These are phyloP conservation scores for Middelhovenomyces tepae DNA, from an alignment of 805 yeast species.

Conservation along the genomic window DNA sequence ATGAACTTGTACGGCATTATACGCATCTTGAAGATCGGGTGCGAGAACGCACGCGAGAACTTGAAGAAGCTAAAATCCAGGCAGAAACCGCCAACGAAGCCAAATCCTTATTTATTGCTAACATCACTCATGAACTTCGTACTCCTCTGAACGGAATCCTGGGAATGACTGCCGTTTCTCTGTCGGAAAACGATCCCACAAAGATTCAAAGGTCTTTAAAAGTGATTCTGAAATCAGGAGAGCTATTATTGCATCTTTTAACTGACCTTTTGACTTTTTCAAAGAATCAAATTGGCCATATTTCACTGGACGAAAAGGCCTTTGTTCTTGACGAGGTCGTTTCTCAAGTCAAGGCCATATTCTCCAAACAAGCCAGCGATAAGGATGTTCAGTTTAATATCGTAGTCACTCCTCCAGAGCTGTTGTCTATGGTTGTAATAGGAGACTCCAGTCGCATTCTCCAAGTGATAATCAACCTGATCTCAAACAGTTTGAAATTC, in stretches of 20 bases:
- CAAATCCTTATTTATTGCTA: slow-evolving; percentile 86
- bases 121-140: slow-evolving; percentile 86
- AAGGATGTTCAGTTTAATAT: slow-evolving; percentile 6
- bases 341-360: slow-evolving; percentile 76
- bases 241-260: slow-evolving; percentile 74
- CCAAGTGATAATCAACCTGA: slow-evolving; percentile 87
- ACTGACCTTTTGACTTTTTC: slow-evolving; percentile 88
- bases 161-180: slow-evolving; percentile 90
- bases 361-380: slow-evolving; percentile 49
- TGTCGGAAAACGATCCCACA: slow-evolving; percentile 67
- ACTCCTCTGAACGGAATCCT: slow-evolving; percentile 94
- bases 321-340: slow-evolving; percentile 76
- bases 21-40: slow-evolving; percentile 80
- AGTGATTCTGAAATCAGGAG: slow-evolving; percentile 86
- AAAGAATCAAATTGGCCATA: slow-evolving; percentile 78
- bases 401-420: slow-evolving; percentile 28
- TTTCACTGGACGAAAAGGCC: slow-evolving; percentile 74
- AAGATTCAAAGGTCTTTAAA: slow-evolving; percentile 69
- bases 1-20: slow-evolving; percentile 76
- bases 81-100: slow-evolving; percentile 97
- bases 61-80: slow-evolving; percentile 77
- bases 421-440: slow-evolving; percentile 48
- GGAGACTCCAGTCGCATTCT: slow-evolving; percentile 89
- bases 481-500: slow-evolving; percentile 83
- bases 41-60: slow-evolving; percentile 72